Evolutionary conservation across 2,329 filamentous ascomycete genomes (phyloP).

Genomic region (Colletotrichum gigasporum): DNA sequence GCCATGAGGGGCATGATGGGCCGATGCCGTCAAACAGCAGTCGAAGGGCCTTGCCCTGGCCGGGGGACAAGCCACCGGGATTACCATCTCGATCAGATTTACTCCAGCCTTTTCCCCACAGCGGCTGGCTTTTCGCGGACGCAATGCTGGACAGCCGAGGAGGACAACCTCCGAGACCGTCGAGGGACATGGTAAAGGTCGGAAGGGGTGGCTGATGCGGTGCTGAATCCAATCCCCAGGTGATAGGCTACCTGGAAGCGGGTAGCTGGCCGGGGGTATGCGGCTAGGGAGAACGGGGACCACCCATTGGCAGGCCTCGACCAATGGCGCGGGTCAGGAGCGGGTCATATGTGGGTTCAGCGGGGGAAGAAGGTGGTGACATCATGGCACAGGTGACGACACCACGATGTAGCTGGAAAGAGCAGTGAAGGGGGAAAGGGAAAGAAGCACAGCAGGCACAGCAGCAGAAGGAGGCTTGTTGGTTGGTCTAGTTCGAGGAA

Average conservation of each 20-base stretch:
- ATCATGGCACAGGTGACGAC: conserved; percentile 51
- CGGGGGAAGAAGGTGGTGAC: conserved; percentile 47
- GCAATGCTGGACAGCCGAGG: neutral
- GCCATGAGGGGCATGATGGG: neutral
- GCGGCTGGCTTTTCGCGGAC: neutral
- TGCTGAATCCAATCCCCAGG: conserved; percentile 2
- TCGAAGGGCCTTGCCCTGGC: neutral
- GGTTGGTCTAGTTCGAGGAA: neutral
- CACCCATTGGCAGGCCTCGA: conserved; percentile 16
- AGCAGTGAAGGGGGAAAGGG: neutral
- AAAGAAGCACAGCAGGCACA: too few species aligned
- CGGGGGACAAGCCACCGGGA: neutral
- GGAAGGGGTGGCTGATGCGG: neutral
- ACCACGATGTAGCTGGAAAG: conserved; percentile 28
- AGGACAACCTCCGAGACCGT: conserved; percentile 15
- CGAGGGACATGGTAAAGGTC: neutral
- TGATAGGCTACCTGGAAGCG: conserved; percentile 23
- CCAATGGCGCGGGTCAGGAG: conserved; percentile 11
- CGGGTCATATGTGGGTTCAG: conserved; percentile 18
- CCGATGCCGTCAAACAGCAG: neutral
- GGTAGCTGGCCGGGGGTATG: conserved; percentile 13
- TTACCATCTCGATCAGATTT: neutral
- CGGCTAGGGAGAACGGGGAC: conserved; percentile 18
- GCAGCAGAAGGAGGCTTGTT: neutral
- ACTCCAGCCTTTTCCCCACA: neutral